phyloP scores from a whole-genome alignment of 2,329 filamentous ascomycete genomes.

The Verruconis gallopava region DNA sequence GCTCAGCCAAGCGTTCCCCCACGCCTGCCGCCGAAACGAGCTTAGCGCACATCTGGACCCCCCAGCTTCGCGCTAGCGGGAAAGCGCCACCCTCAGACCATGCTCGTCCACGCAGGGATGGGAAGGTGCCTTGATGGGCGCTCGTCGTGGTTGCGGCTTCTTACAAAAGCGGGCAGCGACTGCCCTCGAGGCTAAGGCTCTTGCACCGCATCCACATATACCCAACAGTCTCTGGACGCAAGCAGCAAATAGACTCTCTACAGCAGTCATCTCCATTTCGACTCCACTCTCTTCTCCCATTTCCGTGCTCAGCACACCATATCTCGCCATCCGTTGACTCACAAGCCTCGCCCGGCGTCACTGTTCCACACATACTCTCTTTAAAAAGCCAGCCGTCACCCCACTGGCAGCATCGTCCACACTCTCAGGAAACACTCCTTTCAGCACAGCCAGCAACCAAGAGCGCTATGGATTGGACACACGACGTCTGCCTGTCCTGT shows the following conservation, averaged over 20 bases:
- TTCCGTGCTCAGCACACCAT: background rate
- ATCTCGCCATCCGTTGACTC: background rate
- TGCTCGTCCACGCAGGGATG: background rate
- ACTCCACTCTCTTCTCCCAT: background rate
- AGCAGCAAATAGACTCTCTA: background rate
- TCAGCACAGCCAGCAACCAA: slow-evolving; percentile 9
- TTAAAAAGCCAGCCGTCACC: too few species aligned
- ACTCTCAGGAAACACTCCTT: background rate
- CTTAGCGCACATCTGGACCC: background rate
- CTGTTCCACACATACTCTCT: background rate
- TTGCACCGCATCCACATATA: background rate
- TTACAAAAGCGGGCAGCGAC: background rate
- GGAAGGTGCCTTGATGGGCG: background rate
- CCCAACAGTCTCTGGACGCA: background rate
- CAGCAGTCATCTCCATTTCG: too few species aligned
- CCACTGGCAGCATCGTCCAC: too few species aligned
- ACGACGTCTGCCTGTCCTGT: slow-evolving; percentile 87
- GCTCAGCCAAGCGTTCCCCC: too few species aligned
- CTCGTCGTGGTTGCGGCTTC: background rate
- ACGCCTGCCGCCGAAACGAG: too few species aligned
- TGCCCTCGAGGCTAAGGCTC: background rate
- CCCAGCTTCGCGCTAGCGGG: background rate
- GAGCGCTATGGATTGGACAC: slow-evolving; percentile 56
- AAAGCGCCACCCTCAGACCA: background rate
- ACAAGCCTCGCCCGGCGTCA: background rate